Percentiles rank a stretch among this genome's conserved stretches.
phyloP scores from a whole-genome alignment of 2,329 filamentous ascomycete species.

The Cladophialophora yegresii region DNA sequence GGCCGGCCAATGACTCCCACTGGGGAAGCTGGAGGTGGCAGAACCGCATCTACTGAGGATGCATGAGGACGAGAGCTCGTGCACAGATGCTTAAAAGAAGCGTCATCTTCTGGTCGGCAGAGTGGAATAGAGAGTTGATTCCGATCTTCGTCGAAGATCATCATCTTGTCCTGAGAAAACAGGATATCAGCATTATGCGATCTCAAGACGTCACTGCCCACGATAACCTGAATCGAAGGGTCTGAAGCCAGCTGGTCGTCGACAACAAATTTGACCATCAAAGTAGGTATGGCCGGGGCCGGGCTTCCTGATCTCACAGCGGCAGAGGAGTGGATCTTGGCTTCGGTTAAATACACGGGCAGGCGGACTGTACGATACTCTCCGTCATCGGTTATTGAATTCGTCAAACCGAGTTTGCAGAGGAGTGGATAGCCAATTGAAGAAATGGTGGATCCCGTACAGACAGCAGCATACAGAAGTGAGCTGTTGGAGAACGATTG shows the following conservation, averaged over 20 bases:
- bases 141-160: conserved; percentile 80
- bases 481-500: conserved; percentile 86
- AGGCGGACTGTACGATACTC: conserved; percentile 71
- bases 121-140: conserved; percentile 89
- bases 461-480: conserved; percentile 86
- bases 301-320: conserved; percentile 69
- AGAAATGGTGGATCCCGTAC: conserved; percentile 87
- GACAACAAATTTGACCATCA: conserved; percentile 78
- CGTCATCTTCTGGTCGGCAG: conserved; percentile 86
- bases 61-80: conserved; percentile 51
- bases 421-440: conserved; percentile 75
- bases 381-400: conserved; percentile 67
- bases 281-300: conserved; percentile 75
- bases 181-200: conserved; percentile 86
- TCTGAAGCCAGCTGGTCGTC: conserved; percentile 54
- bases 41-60: conserved; percentile 27
- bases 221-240: conserved; percentile 74
- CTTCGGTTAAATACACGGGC: conserved; percentile 86
- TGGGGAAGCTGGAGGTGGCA: conserved; percentile 29
- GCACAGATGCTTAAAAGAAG: conserved; percentile 73
- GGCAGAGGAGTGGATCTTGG: conserved; percentile 74
- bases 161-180: conserved; percentile 88
- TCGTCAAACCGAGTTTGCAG: conserved; percentile 69
- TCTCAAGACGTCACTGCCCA: conserved; percentile 85
- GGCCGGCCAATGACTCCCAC: conserved; percentile 43